Evolutionary conservation across 2,329 filamentous ascomycete genomes (phyloP).

Genomic region (Colletotrichum orbiculare): DNA sequence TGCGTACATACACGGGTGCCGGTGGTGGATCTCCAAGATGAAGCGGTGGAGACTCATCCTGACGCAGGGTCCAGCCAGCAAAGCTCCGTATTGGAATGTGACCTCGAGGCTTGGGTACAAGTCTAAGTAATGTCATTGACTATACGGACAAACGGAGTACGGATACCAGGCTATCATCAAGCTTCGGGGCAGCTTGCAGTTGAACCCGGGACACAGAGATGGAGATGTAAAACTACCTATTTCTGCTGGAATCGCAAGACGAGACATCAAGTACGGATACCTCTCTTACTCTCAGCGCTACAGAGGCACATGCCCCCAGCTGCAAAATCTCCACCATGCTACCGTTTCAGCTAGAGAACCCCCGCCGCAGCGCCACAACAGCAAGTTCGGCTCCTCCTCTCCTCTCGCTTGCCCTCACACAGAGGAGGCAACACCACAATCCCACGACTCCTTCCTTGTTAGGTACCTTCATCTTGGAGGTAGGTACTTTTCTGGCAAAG

Average conservation of each 20-base stretch:
- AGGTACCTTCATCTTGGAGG: no score
- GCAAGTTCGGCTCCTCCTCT: conserved; percentile 23
- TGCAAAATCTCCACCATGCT: conserved; percentile 16
- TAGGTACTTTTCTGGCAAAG: no score
- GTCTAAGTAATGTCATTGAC: no score
- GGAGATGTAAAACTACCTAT: background rate
- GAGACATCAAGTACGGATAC: conserved; percentile 1
- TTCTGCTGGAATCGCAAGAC: background rate
- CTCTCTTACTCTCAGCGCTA: background rate
- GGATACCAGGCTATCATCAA: no score
- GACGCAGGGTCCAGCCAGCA: conserved; percentile 16
- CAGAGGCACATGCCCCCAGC: conserved; percentile 19
- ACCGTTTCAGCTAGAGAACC: conserved; percentile 37
- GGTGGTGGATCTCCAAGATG: conserved; percentile 2
- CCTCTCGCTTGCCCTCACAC: conserved; percentile 21
- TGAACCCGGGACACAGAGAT: no score
- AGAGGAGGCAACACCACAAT: conserved; percentile 5
- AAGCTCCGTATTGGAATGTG: no score
- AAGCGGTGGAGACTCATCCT: background rate
- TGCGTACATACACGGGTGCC: background rate
- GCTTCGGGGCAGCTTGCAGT: no score
- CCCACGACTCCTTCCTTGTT: no score
- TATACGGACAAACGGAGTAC: no score
- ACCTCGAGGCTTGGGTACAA: background rate
- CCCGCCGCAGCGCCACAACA: conserved; percentile 32